A percentile compares a stretch with the other conserved stretches of the same genome.
Evolutionary conservation across 2,329 filamentous ascomycete species (phyloP).

Genomic region (Trichothecium roseum): DNA sequence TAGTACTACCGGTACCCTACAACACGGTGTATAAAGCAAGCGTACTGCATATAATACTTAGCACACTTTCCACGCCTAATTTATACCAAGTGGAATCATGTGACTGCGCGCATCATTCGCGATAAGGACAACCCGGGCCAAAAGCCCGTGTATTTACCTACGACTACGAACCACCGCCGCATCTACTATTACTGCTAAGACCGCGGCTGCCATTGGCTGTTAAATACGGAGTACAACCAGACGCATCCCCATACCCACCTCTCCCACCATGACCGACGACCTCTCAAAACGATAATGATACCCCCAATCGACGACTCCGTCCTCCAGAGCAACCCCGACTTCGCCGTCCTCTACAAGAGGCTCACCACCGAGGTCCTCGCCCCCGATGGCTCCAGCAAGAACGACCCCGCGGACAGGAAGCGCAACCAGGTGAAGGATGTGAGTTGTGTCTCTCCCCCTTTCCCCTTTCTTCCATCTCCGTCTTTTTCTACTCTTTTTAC

Average conservation of each 20-base stretch:
- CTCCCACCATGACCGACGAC: too few species aligned
- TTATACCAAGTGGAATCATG: slow-evolving; percentile 23
- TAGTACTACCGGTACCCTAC: too few species aligned
- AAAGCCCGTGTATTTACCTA: too few species aligned
- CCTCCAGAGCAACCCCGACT: slow-evolving; percentile 46
- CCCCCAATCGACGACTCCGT: slow-evolving; percentile 46
- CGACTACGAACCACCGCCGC: too few species aligned
- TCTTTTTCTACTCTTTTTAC: neutral
- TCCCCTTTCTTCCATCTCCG: neutral
- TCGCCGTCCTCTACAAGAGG: slow-evolving; percentile 45
- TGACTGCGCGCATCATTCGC: slow-evolving; percentile 22
- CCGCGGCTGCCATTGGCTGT: too few species aligned
- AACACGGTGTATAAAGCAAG: too few species aligned
- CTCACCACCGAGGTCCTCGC: slow-evolving; percentile 45
- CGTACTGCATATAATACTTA: too few species aligned
- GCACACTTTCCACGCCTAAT: too few species aligned
- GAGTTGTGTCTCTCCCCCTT: slow-evolving; percentile 7
- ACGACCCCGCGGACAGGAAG: slow-evolving; percentile 38
- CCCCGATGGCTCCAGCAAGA: slow-evolving; percentile 43
- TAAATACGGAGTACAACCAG: too few species aligned
- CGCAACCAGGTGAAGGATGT: slow-evolving; percentile 40
- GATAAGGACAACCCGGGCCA: slow-evolving; percentile 5
- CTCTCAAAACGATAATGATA: slow-evolving; percentile 30
- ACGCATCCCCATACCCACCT: too few species aligned
- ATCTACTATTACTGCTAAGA: too few species aligned